Conservation (phyloP, 164 flowering plant genomes). For the Annona squamosa region DNA sequence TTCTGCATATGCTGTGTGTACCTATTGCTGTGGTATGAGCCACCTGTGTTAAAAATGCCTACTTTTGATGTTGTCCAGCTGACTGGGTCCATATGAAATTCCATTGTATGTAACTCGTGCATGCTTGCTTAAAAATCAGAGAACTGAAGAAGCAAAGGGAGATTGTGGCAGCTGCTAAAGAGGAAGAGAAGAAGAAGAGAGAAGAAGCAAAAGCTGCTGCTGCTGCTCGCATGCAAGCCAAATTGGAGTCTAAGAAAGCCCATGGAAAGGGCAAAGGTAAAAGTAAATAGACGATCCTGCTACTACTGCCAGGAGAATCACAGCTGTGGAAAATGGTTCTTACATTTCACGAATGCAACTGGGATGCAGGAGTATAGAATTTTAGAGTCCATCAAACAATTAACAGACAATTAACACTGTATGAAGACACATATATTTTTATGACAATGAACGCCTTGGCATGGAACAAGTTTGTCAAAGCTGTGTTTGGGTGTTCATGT, state of each 20-base stretch:
- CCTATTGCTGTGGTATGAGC: not conserved
- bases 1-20: not conserved
- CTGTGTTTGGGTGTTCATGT: too few relatives aligned
- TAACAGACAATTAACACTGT: too few relatives aligned
- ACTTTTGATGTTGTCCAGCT: not conserved
- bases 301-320: not conserved
- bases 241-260: conserved; percentile 73
- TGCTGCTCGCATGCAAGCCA: conserved; percentile 86
- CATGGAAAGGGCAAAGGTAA: conserved; percentile 86
- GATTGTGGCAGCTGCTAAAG: conserved; percentile 70
- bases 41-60: not conserved
- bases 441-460: too few relatives aligned
- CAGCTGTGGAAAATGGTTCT: not conserved
- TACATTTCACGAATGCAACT: too few relatives aligned
- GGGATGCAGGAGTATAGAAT: too few relatives aligned
- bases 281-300: conserved; percentile 32
- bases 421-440: too few relatives aligned
- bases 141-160: conserved; percentile 94
- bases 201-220: conserved; percentile 98
- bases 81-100: not conserved
- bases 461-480: too few relatives aligned
- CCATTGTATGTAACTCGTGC: not conserved
- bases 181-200: conserved; percentile 87
- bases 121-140: conserved; percentile 27
- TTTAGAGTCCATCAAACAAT: too few relatives aligned